These are phyloP conservation scores for Calocera cornea DNA, from an alignment of 768 basidiomycete genomes.

Conservation along the genomic window DNA sequence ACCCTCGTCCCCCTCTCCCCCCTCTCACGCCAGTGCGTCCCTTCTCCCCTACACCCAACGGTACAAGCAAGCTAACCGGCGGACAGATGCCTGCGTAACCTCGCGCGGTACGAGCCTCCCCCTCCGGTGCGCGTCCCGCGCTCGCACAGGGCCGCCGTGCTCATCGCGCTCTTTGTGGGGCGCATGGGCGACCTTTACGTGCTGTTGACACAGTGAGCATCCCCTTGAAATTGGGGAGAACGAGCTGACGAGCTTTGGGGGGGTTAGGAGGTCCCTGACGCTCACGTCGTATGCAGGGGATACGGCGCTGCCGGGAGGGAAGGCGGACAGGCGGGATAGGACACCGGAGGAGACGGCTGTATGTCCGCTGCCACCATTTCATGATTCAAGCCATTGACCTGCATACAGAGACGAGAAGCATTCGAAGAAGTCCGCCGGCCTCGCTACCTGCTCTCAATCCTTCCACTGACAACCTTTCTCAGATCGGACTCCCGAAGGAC, in stretches of 20 bases:
- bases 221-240: not conserved
- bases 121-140: conserved; percentile 34
- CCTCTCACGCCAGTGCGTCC: not conserved
- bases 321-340: conserved; percentile 52
- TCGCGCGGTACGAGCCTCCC: conserved; percentile 37
- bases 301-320: conserved; percentile 79
- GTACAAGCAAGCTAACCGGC: not conserved
- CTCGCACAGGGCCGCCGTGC: conserved; percentile 54
- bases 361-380: conserved; percentile 20
- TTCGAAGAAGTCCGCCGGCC: conserved; percentile 66
- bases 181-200: conserved; percentile 75
- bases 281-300: conserved; percentile 73
- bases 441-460: no score
- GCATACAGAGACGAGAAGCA: conserved; percentile 61
- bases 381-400: conserved; percentile 6
- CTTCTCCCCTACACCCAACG: not conserved
- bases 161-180: conserved; percentile 76
- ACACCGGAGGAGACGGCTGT: conserved; percentile 73
- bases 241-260: not conserved
- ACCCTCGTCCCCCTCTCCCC: not conserved
- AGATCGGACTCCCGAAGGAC: conserved; percentile 78
- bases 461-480: conserved; percentile 5
- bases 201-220: conserved; percentile 56
- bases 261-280: conserved; percentile 51
- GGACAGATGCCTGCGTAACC: conserved; percentile 42